Evolutionary conservation across 2,329 filamentous ascomycete genomes (phyloP).

Genomic region (Dactylella cylindrospora): DNA sequence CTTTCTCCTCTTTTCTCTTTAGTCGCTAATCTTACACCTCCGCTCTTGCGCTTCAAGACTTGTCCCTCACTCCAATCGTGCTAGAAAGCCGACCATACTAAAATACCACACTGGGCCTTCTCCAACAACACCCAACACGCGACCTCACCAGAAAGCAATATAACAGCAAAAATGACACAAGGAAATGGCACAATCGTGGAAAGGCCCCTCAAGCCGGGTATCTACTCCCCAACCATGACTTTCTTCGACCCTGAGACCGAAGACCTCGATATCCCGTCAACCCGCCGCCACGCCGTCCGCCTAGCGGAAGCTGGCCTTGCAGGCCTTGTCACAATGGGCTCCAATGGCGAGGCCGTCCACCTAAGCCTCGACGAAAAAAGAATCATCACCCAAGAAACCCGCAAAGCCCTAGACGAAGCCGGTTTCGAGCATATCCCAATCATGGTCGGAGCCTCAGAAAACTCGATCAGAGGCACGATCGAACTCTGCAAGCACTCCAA

Average conservation of each 20-base stretch:
- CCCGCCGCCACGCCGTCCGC: slow-evolving; percentile 64
- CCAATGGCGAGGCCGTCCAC: slow-evolving; percentile 80
- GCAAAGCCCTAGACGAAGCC: slow-evolving; percentile 67
- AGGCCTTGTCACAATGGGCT: slow-evolving; percentile 75
- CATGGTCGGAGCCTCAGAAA: slow-evolving; percentile 73
- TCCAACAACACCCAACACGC: not conserved
- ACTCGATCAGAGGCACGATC: slow-evolving; percentile 73
- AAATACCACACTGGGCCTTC: not conserved
- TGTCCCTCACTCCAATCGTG: not conserved
- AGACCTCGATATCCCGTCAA: slow-evolving; percentile 66
- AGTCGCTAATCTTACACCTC: not conserved
- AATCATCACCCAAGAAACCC: slow-evolving; percentile 68
- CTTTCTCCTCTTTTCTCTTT: slow-evolving; percentile 2
- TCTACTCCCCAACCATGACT: slow-evolving; percentile 73
- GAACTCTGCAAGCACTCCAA: slow-evolving; percentile 69
- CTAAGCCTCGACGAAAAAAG: slow-evolving; percentile 70
- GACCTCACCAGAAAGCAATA: not conserved
- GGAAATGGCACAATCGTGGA: slow-evolving; percentile 28
- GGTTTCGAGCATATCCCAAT: slow-evolving; percentile 68
- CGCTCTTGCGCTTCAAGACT: not conserved
- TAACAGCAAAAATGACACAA: slow-evolving; percentile 26
- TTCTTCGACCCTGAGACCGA: slow-evolving; percentile 68
- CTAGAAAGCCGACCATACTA: slow-evolving; percentile 4
- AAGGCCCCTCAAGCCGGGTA: slow-evolving; percentile 53
- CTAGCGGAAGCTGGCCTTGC: slow-evolving; percentile 72